Evolutionary conservation across 179 eudicot species (phyloP).

Genomic region (Vitellaria paradoxa): DNA sequence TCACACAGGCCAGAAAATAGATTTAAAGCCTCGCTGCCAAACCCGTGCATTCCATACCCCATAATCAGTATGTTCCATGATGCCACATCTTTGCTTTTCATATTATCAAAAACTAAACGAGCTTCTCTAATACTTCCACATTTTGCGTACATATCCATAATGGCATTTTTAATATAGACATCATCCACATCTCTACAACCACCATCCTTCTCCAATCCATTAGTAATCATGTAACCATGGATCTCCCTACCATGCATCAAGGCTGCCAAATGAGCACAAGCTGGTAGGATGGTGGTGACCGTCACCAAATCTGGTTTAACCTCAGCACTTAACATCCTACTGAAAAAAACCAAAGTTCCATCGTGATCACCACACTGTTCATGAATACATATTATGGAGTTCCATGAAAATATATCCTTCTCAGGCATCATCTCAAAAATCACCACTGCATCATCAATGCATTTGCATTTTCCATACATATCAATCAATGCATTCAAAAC

Average conservation of each 20-base stretch:
- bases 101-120: slow-evolving; percentile 32
- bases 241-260: slow-evolving; percentile 39
- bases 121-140: slow-evolving; percentile 48
- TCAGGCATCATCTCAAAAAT: slow-evolving; percentile 32
- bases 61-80: slow-evolving; percentile 50
- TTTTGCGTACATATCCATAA: slow-evolving; percentile 53
- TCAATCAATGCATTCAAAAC: slow-evolving; percentile 48
- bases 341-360: slow-evolving; percentile 32
- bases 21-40: slow-evolving; percentile 35
- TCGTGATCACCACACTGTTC: slow-evolving; percentile 31
- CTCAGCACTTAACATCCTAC: slow-evolving; percentile 25
- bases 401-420: slow-evolving; percentile 47
- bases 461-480: slow-evolving; percentile 47
- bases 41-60: slow-evolving; percentile 51
- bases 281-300: slow-evolving; percentile 35
- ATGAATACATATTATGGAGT: slow-evolving; percentile 36
- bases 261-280: slow-evolving; percentile 42
- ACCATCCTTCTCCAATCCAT: slow-evolving; percentile 18
- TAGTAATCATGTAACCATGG: slow-evolving; percentile 32
- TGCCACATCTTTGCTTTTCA: slow-evolving; percentile 32
- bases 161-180: slow-evolving; percentile 26
- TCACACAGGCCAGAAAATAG: slow-evolving; percentile 29
- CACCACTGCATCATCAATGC: slow-evolving; percentile 21
- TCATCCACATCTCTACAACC: not conserved
- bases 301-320: slow-evolving; percentile 46